Base-by-base conservation (phyloP, 2,329 filamentous ascomycete genomes). In the Myotisia sp. region DNA sequence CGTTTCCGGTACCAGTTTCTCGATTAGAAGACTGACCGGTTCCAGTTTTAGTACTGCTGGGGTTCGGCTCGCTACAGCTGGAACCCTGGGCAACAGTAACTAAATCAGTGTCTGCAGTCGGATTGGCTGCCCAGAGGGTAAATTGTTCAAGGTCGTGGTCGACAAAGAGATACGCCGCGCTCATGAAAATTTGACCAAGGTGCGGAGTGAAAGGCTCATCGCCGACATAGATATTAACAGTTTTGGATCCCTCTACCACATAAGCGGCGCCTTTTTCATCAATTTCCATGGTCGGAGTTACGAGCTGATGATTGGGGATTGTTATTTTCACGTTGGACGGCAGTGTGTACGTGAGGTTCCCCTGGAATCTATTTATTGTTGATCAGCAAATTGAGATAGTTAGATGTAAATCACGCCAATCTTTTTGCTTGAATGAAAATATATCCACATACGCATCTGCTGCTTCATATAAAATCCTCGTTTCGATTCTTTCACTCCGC, bases 281-380 rank as follows among this genome's bases (percentile, higher is more conserved):
- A 34, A 53, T 45, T 4, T 35, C 29, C 6, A 45, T 13, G 21
- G 53, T 40, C 1, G 53, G 52, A 8, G 49, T 32, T 8, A 56
- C 43, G 10, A 56, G 44, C 39, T 54, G 49, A 28, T 48, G 39
- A 37, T 54, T 56, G 10, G 48, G 44, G 18, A 55, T 47, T 3
- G 36, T 42, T 13, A 49, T 38, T n/a, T 37, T 24, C 9, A 48
- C 33, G 5, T 38, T 41, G 9, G 40, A 41, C 14, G 30, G 26
- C 6, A 48, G 26, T 6, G n/a, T 34, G 30, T 45, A 36, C 5
- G 40, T 45, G 6, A 45, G 29, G 26, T 44, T 31, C n/a, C 42
- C 44, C 8, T 14, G 12, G 26, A 34, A 38, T 12, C 36, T 38
- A 32, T 13, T 4, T 2, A 16, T 22, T 16, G 9, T n/a, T n/a